Conservation (phyloP, 2,329 filamentous ascomycete species). For the Pseudocercospora pini-densiflorae region DNA sequence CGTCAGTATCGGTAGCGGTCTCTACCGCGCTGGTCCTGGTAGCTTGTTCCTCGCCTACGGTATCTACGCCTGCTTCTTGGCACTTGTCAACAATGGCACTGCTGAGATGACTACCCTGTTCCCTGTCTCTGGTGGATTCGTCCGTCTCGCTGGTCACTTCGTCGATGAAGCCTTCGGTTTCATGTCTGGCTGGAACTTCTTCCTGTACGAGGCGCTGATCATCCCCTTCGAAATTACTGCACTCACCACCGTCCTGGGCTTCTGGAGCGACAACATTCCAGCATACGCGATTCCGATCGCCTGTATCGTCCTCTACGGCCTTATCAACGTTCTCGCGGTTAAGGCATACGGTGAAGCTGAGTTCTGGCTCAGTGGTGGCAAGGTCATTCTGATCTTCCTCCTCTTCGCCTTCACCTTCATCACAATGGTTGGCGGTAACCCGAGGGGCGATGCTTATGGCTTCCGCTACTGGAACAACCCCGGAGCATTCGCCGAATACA, state of each 20-base stretch:
- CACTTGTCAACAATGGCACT: conserved; percentile 66
- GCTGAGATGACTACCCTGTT: conserved; percentile 60
- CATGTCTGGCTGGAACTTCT: conserved; percentile 52
- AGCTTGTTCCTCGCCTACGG: conserved; percentile 29
- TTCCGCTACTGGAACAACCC: conserved; percentile 49
- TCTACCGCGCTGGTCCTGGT: conserved; percentile 49
- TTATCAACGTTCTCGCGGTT: conserved; percentile 51
- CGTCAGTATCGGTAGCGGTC: conserved; percentile 59
- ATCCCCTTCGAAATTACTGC: conserved; percentile 60
- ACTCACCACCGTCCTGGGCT: conserved; percentile 46
- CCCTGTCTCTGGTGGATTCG: conserved; percentile 51
- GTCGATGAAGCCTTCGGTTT: conserved; percentile 69
- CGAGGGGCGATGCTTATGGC: conserved; percentile 44
- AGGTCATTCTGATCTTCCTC: conserved; percentile 38
- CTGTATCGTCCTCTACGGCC: conserved; percentile 42
- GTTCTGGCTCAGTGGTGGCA: conserved; percentile 59
- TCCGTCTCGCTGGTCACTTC: conserved; percentile 68
- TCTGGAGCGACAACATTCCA: conserved; percentile 52
- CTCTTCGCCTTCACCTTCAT: conserved; percentile 40
- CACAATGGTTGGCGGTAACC: conserved; percentile 42
- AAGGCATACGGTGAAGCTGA: conserved; percentile 51
- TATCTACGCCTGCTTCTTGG: conserved; percentile 56
- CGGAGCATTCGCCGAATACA: conserved; percentile 39
- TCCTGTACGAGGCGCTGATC: conserved; percentile 56
- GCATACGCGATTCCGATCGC: conserved; percentile 47